A percentile compares a stretch with the other conserved stretches of the same genome.
Conservation (phyloP, 305 asterid genomes). For the Rubia tinctorum region DNA sequence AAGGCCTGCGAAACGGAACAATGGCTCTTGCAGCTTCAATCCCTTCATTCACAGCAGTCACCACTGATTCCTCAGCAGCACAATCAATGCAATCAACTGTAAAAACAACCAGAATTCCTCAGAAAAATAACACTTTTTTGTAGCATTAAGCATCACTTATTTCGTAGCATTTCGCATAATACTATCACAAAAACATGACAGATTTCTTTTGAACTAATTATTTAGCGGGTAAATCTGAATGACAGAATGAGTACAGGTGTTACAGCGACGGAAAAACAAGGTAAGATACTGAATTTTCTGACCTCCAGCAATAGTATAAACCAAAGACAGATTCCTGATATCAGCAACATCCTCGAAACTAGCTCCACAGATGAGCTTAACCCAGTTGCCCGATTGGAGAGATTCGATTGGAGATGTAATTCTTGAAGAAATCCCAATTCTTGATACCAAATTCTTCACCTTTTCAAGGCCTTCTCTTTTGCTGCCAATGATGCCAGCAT, state of each 20-base stretch:
- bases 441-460: slow-evolving; percentile 45
- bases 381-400: slow-evolving; percentile 82
- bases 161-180: too few relatives aligned
- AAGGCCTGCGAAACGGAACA: slow-evolving; percentile 72
- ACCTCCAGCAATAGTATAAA: slow-evolving; percentile 96
- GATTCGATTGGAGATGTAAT: slow-evolving; percentile 61
- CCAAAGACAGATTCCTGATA: slow-evolving; percentile 86
- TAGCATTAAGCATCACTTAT: too few relatives aligned
- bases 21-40: slow-evolving; percentile 72
- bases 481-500: slow-evolving; percentile 18
- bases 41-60: slow-evolving; percentile 84
- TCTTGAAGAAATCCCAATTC: slow-evolving; percentile 45
- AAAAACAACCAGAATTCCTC: background rate
- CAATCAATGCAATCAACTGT: slow-evolving; percentile 97
- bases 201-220: background rate
- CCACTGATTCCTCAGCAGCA: slow-evolving; percentile 89
- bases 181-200: background rate
- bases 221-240: background rate
- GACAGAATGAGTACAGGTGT: too few relatives aligned
- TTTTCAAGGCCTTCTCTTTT: slow-evolving; percentile 36
- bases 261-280: too few relatives aligned
- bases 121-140: background rate
- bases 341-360: slow-evolving; percentile 93
- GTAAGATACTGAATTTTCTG: slow-evolving; percentile 10
- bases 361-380: slow-evolving; percentile 94